A percentile compares a stretch with the other conserved stretches of the same genome.
Conservation (phyloP, 495 filamentous ascomycete species). For the Hypoxylon trugodes region DNA sequence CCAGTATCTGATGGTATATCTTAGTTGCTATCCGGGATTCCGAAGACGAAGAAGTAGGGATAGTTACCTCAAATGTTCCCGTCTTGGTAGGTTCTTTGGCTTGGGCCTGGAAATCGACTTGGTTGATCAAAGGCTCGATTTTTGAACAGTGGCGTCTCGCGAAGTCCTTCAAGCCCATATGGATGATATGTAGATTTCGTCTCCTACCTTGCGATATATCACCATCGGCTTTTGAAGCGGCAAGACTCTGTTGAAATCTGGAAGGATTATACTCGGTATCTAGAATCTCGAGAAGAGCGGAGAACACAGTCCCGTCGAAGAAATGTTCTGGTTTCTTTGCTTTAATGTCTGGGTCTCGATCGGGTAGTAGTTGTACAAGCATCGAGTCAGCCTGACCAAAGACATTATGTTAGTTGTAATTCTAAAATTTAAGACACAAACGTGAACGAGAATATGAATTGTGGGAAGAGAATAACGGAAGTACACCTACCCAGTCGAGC, state of each 20-base stretch:
- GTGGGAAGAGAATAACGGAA: background rate
- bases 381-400: slow-evolving; percentile 40
- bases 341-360: slow-evolving; percentile 41
- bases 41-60: background rate
- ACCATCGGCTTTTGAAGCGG: slow-evolving; percentile 23
- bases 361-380: slow-evolving; percentile 30
- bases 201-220: slow-evolving; percentile 28
- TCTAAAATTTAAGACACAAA: slow-evolving; percentile 1
- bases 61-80: slow-evolving; percentile 39
- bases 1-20: slow-evolving; percentile 28
- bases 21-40: background rate
- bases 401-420: slow-evolving; percentile 22
- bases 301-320: slow-evolving; percentile 76
- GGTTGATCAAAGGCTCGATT: slow-evolving; percentile 39
- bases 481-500: slow-evolving; percentile 54
- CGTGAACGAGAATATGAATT: background rate
- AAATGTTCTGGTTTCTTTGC: slow-evolving; percentile 62
- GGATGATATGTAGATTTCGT: slow-evolving; percentile 43
- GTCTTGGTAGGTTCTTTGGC: slow-evolving; percentile 40
- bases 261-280: slow-evolving; percentile 66
- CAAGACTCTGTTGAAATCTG: slow-evolving; percentile 66
- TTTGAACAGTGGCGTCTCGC: slow-evolving; percentile 28
- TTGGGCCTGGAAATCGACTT: slow-evolving; percentile 38
- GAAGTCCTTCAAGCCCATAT: slow-evolving; percentile 39
- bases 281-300: slow-evolving; percentile 67